Evolutionary conservation across 1,284 basidiomycete genomes (phyloP), one percentile per base, ranked within the genome.

Genomic region (Amylostereum areolatum): DNA sequence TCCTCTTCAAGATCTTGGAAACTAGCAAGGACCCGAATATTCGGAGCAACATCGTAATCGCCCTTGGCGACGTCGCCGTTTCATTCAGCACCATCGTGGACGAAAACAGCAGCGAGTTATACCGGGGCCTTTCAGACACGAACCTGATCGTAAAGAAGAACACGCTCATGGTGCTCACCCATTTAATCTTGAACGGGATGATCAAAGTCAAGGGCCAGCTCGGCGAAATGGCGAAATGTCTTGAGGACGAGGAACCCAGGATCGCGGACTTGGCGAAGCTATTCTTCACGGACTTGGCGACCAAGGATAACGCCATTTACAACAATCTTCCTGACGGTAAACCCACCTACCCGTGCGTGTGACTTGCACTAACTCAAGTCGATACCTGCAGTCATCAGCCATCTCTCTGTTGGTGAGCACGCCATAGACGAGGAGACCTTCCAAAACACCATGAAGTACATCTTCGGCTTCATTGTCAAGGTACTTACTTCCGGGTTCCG

Each of bases 171-270:
- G 96, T 99, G 43, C 75, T 99, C 52, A 98, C 96, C 3, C 95
- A 99, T 68, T 70, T 99, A 54, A 99, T 99, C 62, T 70, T 98
- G 54, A 98, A 98, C 62, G 96, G 96, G 1, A 98, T 98, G 96
- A 92, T 97, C 75, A 99, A 99, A 68, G 96, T 98, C 62, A 99
- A 99, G 68, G 97, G 97, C 1, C 96, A 99, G 66, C 75, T 98
- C 3, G 96, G 97, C 32, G 97, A 98, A 74, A 97, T 99, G 94
- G 97, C 96, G 32, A 99, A 99, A 70, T 99, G 96, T 62, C 71
- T 99, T 24, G 93, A 98, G 67, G 95, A 99, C 67, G 75, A 81
- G n/a, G 96, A 98, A 55, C 77, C 77, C 50, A 74, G 95, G 8
- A 90, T 99, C 52, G 83, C 88, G 11, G 94, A 98, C 61, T 77